Percentiles rank a stretch among this genome's conserved stretches.
These are phyloP conservation scores for Bacidia rubella DNA, from an alignment of 495 filamentous ascomycete species.

Conservation along the genomic window DNA sequence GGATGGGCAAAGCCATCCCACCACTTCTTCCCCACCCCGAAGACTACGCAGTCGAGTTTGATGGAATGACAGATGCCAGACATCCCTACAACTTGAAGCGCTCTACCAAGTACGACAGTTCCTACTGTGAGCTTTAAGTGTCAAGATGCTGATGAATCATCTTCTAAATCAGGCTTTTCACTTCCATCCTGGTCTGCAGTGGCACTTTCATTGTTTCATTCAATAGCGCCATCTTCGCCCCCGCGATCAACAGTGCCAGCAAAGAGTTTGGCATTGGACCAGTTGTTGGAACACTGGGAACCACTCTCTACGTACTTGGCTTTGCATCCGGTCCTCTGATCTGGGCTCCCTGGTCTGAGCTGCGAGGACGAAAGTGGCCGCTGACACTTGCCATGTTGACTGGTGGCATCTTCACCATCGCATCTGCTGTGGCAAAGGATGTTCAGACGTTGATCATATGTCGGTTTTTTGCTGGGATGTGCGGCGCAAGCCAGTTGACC, in stretches of 20 bases:
- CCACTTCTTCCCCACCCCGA: slow-evolving; percentile 36
- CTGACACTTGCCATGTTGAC: slow-evolving; percentile 40
- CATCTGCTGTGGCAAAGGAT: slow-evolving; percentile 46
- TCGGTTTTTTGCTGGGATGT: slow-evolving; percentile 46
- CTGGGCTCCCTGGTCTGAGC: slow-evolving; percentile 33
- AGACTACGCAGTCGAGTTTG: slow-evolving; percentile 72
- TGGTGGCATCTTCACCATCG: slow-evolving; percentile 48
- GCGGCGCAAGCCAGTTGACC: slow-evolving; percentile 48
- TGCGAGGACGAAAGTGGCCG: slow-evolving; percentile 42
- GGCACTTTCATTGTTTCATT: background rate
- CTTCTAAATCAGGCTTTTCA: slow-evolving; percentile 27
- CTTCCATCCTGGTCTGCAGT: background rate
- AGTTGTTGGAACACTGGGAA: slow-evolving; percentile 15
- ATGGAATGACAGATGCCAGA: slow-evolving; percentile 58
- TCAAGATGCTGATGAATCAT: slow-evolving; percentile 43
- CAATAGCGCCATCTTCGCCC: slow-evolving; percentile 26
- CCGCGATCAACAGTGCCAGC: slow-evolving; percentile 24
- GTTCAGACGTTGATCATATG: slow-evolving; percentile 43
- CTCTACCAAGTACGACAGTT: background rate
- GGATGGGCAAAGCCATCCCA: slow-evolving; percentile 30
- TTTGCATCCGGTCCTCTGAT: slow-evolving; percentile 24
- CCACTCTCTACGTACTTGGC: slow-evolving; percentile 18
- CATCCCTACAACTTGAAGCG: slow-evolving; percentile 51
- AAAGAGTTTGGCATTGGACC: slow-evolving; percentile 12
- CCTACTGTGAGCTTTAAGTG: slow-evolving; percentile 45